A percentile compares a stretch with the other conserved stretches of the same genome.
These are phyloP conservation scores for Wickerhamomyces strasburgensis DNA, from an alignment of 805 yeast species.

Conservation along the genomic window DNA sequence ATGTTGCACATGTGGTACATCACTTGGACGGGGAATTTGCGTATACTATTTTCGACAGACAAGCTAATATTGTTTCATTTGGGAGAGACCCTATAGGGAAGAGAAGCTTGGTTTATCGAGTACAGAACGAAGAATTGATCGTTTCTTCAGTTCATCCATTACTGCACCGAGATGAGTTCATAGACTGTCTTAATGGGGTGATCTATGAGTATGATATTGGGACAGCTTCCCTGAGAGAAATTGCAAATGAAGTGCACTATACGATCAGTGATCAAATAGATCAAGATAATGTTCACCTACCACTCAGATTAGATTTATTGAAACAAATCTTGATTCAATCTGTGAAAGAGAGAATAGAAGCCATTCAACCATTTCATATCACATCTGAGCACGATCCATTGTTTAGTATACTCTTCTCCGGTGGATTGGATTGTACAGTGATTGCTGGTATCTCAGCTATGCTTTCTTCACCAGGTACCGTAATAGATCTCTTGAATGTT, in stretches of 20 bases:
- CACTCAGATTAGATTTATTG: conserved; percentile 18
- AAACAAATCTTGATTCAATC: conserved; percentile 31
- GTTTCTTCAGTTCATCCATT: conserved; percentile 45
- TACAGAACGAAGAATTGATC: conserved; percentile 31
- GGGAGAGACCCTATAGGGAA: conserved; percentile 85
- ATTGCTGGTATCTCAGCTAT: conserved; percentile 52
- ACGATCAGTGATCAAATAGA: conserved; percentile 23
- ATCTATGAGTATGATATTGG: conserved; percentile 40
- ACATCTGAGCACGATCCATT: conserved; percentile 26
- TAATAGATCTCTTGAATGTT: conserved; percentile 80
- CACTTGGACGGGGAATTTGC: conserved; percentile 82
- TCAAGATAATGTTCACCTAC: conserved; percentile 9
- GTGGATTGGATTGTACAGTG: conserved; percentile 91
- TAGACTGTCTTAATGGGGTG: conserved; percentile 52
- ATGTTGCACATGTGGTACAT: conserved; percentile 37
- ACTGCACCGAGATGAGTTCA: conserved; percentile 29
- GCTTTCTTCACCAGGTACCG: conserved; percentile 25
- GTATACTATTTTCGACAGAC: conserved; percentile 42
- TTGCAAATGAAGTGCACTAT: conserved; percentile 10
- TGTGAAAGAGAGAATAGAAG: conserved; percentile 45
- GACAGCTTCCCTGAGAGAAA: conserved; percentile 15
- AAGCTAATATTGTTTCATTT: conserved; percentile 47
- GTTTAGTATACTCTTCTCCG: conserved; percentile 76
- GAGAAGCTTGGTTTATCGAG: conserved; percentile 58
- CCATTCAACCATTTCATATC: conserved; percentile 53